Evolutionary conservation across 176 grass and related monocot species (phyloP).

Genomic region (Puya raimondii): DNA sequence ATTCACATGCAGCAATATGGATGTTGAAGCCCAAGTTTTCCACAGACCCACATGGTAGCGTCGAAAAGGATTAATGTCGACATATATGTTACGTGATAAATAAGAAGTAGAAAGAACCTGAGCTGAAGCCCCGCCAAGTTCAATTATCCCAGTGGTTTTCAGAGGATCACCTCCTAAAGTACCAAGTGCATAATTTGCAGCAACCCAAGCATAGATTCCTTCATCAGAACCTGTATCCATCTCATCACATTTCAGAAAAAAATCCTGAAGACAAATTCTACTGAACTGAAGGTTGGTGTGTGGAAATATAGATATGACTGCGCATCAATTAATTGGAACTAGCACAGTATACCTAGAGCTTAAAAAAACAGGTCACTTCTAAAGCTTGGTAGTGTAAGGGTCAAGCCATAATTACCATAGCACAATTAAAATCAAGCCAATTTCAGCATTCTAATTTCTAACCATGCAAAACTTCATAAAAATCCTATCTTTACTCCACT

Average conservation of each 20-base stretch:
- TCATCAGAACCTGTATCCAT: slow-evolving; percentile 60
- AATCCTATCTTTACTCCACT: neutral
- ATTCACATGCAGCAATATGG: too few relatives aligned
- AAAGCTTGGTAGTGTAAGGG: too few relatives aligned
- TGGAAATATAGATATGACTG: too few relatives aligned
- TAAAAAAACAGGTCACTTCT: too few relatives aligned
- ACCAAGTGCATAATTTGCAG: slow-evolving; percentile 85
- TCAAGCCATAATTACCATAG: too few relatives aligned
- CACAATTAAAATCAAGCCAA: too few relatives aligned
- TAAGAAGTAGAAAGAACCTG: slow-evolving; percentile 34
- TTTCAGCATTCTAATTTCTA: neutral
- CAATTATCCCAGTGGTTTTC: slow-evolving; percentile 86
- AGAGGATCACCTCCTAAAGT: slow-evolving; percentile 69
- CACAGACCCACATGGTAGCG: too few relatives aligned
- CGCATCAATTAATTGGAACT: too few relatives aligned
- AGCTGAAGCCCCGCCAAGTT: slow-evolving; percentile 90
- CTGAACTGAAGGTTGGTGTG: neutral
- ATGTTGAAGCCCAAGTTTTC: too few relatives aligned
- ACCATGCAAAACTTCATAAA: neutral
- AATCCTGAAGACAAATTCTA: slow-evolving; percentile 17
- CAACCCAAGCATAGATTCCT: slow-evolving; percentile 91
- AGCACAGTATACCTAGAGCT: too few relatives aligned
- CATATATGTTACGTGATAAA: neutral
- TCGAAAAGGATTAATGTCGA: too few relatives aligned
- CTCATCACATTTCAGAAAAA: neutral